These are phyloP conservation scores for Phaffomyces opuntiae DNA, from an alignment of 805 yeast genomes.

Conservation along the genomic window DNA sequence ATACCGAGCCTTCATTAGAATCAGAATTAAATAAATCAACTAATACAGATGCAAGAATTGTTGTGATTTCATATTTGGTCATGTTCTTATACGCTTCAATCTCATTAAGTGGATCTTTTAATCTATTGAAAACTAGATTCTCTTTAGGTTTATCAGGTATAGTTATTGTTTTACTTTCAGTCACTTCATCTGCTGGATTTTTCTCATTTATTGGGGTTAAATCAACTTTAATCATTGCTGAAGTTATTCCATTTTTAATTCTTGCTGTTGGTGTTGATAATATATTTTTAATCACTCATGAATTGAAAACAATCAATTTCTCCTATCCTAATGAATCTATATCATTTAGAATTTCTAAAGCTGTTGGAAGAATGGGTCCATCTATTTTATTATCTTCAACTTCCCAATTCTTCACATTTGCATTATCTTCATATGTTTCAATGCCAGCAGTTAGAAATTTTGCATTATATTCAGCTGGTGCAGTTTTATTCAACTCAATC, in stretches of 20 bases:
- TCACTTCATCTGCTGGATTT: conserved; percentile 74
- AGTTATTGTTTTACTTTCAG: conserved; percentile 71
- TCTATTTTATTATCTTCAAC: conserved; percentile 72
- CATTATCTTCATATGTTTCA: conserved; percentile 69
- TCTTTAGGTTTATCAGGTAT: conserved; percentile 82
- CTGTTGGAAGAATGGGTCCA: conserved; percentile 78
- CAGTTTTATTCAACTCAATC: conserved; percentile 67
- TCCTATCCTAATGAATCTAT: conserved; percentile 40
- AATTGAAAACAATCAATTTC: conserved; percentile 49
- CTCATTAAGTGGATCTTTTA: conserved; percentile 57
- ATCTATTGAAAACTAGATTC: conserved; percentile 48
- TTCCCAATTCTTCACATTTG: conserved; percentile 74
- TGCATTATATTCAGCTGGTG: conserved; percentile 85
- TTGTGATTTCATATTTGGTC: conserved; percentile 65
- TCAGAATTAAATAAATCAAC: conserved; percentile 79
- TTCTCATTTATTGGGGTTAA: conserved; percentile 72
- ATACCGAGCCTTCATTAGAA: conserved; percentile 77
- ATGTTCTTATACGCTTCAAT: conserved; percentile 88
- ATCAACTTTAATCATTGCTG: conserved; percentile 89
- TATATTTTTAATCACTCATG: conserved; percentile 80
- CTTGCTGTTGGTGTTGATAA: conserved; percentile 96
- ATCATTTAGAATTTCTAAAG: conserved; percentile 51
- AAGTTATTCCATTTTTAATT: conserved; percentile 89
- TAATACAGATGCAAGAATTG: conserved; percentile 67
- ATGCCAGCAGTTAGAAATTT: conserved; percentile 97